Conservation (phyloP, 2,329 filamentous ascomycete genomes). For the Grosmannia clavigera region DNA sequence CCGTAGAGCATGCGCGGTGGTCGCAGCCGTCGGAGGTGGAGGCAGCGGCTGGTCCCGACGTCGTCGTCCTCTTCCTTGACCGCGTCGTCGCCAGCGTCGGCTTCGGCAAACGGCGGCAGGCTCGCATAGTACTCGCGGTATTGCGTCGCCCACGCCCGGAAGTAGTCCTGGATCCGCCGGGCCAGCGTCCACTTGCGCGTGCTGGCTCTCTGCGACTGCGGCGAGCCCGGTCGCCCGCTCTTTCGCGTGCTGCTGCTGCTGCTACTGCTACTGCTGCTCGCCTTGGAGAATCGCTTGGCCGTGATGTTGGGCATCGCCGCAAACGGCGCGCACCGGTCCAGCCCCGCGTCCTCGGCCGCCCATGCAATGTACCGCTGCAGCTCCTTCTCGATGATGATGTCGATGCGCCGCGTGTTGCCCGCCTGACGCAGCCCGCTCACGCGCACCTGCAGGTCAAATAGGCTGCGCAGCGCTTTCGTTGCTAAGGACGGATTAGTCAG, state of each 20-base stretch:
- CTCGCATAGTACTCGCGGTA: slow-evolving; percentile 11
- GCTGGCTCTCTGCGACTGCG: neutral
- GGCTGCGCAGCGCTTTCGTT: slow-evolving; percentile 20
- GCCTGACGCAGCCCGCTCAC: slow-evolving; percentile 20
- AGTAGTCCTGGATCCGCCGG: slow-evolving; percentile 9
- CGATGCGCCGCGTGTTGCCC: slow-evolving; percentile 17
- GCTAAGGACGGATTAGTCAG: slow-evolving; percentile 11
- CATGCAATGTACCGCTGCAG: slow-evolving; percentile 20
- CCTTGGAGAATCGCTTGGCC: slow-evolving; percentile 10
- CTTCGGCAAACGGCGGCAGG: slow-evolving; percentile 5
- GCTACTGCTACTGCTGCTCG: no score
- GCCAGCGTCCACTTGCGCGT: slow-evolving; percentile 6
- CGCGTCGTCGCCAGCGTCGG: neutral
- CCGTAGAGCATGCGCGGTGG: slow-evolving; percentile 21
- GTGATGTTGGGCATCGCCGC: slow-evolving; percentile 25
- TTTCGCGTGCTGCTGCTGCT: no score
- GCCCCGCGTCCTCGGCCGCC: slow-evolving; percentile 19
- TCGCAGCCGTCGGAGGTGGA: slow-evolving; percentile 1
- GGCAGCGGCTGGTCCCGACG: neutral
- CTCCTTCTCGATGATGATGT: slow-evolving; percentile 16
- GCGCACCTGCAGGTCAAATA: slow-evolving; percentile 22
- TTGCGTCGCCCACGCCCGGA: slow-evolving; percentile 9
- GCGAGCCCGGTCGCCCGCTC: neutral
- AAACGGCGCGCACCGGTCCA: slow-evolving; percentile 12
- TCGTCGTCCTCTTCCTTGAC: neutral